Evolutionary conservation across 805 yeast genomes (phyloP), one percentile per base, ranked within the genome.

Genomic region (Ogataea degrootiae): DNA sequence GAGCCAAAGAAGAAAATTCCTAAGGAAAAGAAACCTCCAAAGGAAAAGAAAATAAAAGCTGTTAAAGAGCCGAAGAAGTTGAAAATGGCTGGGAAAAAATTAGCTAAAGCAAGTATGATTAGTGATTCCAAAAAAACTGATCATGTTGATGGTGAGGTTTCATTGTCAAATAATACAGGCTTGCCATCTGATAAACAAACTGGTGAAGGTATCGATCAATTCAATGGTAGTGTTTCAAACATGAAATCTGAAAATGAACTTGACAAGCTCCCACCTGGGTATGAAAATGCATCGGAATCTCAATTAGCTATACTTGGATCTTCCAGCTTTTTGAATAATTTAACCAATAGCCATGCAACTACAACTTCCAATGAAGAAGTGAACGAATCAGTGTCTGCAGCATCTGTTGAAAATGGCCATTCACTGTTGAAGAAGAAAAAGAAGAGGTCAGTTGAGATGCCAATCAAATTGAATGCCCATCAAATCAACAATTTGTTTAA

Each of bases 401-500:
- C 16, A 21, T 16, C 36, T 31, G 41, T 6, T 19, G 34, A 23
- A 11, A 22, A 9, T n/a, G 34, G 12, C 26, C 14, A n/a, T 14
- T 14, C 22, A 2, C 31, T 26, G n/a, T 11, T 31, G 19, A 34
- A 53, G 43, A 53, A 53, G 29, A 52, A 52, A 45, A 60, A 43
- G 45, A 55, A 50, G 44, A 46, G 50, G 44, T 36, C 43, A 7
- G 23, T 41, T 14, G 58, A 52, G 16, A 42, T 49, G 21, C 59
- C 67, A 2, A 43, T 63, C 34, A 54, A 54, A 42, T 43, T 54
- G 26, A 54, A 43, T 14, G 34, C 55, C 16, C 34, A 44, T 7
- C 52, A 51, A 34, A 50, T 63, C 37, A 61, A 60, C 37, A 41
- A 49, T 3, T 47, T 56, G 19, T 39, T 62, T 26, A 61, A 60